Percentiles rank a stretch among this genome's conserved stretches.
phyloP scores from a whole-genome alignment of 106 monocot species.

The Acorus calamus region DNA sequence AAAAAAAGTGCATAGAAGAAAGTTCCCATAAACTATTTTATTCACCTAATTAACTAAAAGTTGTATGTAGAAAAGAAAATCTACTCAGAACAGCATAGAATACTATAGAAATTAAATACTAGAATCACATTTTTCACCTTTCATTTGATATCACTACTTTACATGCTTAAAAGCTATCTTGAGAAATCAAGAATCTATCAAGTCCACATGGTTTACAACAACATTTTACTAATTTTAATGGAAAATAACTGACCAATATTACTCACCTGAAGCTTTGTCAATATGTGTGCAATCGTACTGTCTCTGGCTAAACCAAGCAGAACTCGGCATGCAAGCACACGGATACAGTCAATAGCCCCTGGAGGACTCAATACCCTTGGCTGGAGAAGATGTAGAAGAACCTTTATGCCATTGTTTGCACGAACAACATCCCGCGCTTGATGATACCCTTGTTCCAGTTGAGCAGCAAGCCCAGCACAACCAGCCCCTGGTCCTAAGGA shows the following conservation, averaged over 20 bases:
- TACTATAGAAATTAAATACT: no score
- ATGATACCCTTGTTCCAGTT: slow-evolving; percentile 84
- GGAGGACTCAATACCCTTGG: slow-evolving; percentile 83
- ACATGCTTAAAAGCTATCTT: no score
- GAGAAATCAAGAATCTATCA: no score
- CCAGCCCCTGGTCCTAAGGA: slow-evolving; percentile 85
- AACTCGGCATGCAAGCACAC: slow-evolving; percentile 92
- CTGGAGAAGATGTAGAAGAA: slow-evolving; percentile 83
- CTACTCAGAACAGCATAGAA: no score
- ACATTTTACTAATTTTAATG: no score
- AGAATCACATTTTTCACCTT: no score
- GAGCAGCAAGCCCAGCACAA: slow-evolving; percentile 90
- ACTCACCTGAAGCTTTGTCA: slow-evolving; percentile 87
- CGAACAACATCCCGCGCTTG: slow-evolving; percentile 92
- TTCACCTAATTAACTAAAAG: no score
- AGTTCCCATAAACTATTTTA: no score
- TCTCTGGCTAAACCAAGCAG: slow-evolving; percentile 91
- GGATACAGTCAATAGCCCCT: slow-evolving; percentile 60
- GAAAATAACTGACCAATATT: not conserved
- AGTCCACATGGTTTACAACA: no score
- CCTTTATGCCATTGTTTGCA: slow-evolving; percentile 94
- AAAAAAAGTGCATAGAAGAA: no score
- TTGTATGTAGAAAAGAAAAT: no score
- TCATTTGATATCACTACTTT: no score
- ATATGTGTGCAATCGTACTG: slow-evolving; percentile 87